Evolutionary conservation across 495 filamentous ascomycete species (phyloP).

Genomic region (Lichina pygmaea): DNA sequence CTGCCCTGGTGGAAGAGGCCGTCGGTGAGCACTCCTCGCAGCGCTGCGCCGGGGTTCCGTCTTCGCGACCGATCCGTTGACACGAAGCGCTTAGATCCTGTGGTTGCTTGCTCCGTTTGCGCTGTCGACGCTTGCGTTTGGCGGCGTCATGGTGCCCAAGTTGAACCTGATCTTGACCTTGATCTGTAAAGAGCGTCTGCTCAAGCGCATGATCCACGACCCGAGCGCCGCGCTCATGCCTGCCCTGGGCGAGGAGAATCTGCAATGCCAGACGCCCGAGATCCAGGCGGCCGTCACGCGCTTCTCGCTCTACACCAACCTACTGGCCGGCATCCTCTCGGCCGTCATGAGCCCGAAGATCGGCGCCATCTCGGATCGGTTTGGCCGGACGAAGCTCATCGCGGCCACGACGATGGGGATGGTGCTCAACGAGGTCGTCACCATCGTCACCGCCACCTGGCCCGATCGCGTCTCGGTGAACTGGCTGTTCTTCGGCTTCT

Average conservation of each 20-base stretch:
- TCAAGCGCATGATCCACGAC: conserved; percentile 16
- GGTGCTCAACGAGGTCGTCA: conserved; percentile 41
- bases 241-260: conserved; percentile 36
- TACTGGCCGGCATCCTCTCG: conserved; percentile 41
- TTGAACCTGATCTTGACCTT: conserved; percentile 57
- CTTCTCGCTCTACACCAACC: conserved; percentile 46
- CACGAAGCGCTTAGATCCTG: conserved; percentile 30
- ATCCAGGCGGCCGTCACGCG: conserved; percentile 49
- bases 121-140: conserved; percentile 57
- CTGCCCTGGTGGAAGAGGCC: conserved; percentile 46
- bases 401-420: conserved; percentile 37
- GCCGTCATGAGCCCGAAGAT: conserved; percentile 60
- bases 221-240: conserved; percentile 33
- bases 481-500: conserved; percentile 43
- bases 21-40: conserved; percentile 23
- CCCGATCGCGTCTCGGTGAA: conserved; percentile 43
- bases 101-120: conserved; percentile 63
- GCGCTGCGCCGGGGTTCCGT: too few species aligned
- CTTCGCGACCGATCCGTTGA: too few species aligned
- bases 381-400: conserved; percentile 52
- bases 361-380: conserved; percentile 66
- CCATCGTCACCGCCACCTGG: conserved; percentile 45
- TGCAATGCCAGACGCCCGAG: conserved; percentile 43
- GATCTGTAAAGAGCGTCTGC: conserved; percentile 27
- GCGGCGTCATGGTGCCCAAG: conserved; percentile 53